phyloP scores from a whole-genome alignment of 495 filamentous ascomycete genomes.

The Aspergillus sclerotiicarbonarius region DNA sequence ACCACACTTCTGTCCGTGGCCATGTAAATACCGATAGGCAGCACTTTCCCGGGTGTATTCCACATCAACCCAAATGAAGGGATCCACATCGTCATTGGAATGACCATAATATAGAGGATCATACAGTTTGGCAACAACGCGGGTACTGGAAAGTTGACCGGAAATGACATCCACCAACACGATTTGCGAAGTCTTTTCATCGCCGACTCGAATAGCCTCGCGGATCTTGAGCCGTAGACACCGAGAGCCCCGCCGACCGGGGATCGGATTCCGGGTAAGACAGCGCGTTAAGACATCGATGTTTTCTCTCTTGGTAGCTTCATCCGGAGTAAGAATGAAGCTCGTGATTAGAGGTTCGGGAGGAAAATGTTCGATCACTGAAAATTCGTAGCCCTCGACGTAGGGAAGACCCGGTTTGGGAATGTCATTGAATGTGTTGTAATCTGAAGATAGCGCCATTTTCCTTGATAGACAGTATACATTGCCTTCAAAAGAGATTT shows the following conservation, averaged over 20 bases:
- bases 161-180: background rate
- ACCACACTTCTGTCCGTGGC: background rate
- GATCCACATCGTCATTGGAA: constrained; percentile 1
- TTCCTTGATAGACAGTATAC: background rate
- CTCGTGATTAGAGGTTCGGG: constrained; percentile 2
- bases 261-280: background rate
- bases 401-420: constrained; percentile 6
- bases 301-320: constrained; percentile 3
- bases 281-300: constrained; percentile 6
- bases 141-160: background rate
- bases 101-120: constrained; percentile 7
- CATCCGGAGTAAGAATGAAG: constrained; percentile 4
- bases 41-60: constrained; percentile 1
- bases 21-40: constrained; percentile 2
- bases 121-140: constrained; percentile 1
- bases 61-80: background rate
- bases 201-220: background rate
- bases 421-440: constrained; percentile 1
- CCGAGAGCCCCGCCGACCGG: background rate
- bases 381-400: constrained; percentile 6
- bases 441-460: constrained; percentile 9
- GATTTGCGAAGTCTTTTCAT: constrained; percentile 2
- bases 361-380: constrained; percentile 6
- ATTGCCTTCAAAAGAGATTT: background rate
- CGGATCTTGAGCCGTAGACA: background rate